These are phyloP conservation scores for Penicillium coprophilum DNA, from an alignment of 495 filamentous ascomycete genomes.

Conservation along the genomic window DNA sequence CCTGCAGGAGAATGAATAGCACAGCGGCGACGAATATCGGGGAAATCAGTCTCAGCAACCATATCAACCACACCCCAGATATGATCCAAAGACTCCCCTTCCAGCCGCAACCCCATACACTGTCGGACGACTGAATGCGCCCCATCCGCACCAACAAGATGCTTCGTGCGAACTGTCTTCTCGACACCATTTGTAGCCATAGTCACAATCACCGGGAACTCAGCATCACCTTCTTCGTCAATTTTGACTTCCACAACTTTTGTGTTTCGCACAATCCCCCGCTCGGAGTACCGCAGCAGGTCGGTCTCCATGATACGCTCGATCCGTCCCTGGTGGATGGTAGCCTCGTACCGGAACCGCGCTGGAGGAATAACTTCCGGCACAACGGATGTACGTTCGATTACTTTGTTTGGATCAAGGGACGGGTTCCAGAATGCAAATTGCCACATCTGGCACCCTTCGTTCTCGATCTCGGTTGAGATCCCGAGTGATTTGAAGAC, in stretches of 20 bases:
- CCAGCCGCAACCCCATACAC: slow-evolving; percentile 46
- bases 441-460: slow-evolving; percentile 50
- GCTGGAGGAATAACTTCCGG: slow-evolving; percentile 30
- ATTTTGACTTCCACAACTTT: slow-evolving; percentile 9
- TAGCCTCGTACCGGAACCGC: slow-evolving; percentile 33
- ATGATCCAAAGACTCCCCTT: slow-evolving; percentile 38
- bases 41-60: slow-evolving; percentile 38
- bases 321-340: slow-evolving; percentile 33
- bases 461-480: slow-evolving; percentile 52
- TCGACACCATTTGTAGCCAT: slow-evolving; percentile 2
- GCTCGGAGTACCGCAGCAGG: slow-evolving; percentile 18
- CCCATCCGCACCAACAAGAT: slow-evolving; percentile 34
- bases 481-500: slow-evolving; percentile 71
- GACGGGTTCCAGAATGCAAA: slow-evolving; percentile 33
- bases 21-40: slow-evolving; percentile 34
- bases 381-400: slow-evolving; percentile 33
- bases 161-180: slow-evolving; percentile 22
- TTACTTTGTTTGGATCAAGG: slow-evolving; percentile 26
- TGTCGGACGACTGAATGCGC: slow-evolving; percentile 29
- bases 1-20: slow-evolving; percentile 34
- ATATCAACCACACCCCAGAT: slow-evolving; percentile 45
- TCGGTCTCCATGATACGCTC: slow-evolving; percentile 31
- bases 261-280: slow-evolving; percentile 10
- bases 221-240: slow-evolving; percentile 5
- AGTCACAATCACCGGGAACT: slow-evolving; percentile 4